phyloP scores from a whole-genome alignment of 495 filamentous ascomycete species.

The Hypoxylon lienhwacheense region DNA sequence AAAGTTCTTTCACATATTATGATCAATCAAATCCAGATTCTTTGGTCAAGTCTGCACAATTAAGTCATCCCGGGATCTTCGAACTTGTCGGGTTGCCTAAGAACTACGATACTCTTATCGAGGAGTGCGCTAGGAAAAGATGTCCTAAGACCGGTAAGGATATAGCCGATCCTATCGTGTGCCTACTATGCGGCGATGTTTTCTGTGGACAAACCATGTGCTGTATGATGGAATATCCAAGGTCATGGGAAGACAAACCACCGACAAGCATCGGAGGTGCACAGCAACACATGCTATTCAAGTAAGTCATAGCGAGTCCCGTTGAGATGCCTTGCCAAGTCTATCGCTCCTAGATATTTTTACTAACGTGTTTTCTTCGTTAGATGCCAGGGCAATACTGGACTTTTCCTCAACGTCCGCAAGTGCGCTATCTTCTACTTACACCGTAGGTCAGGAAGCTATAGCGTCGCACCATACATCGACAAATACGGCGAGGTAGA shows the following conservation, averaged over 20 bases:
- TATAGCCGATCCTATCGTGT: slow-evolving; percentile 83
- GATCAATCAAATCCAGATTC: slow-evolving; percentile 16
- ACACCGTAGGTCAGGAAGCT: slow-evolving; percentile 79
- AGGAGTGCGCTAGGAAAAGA: slow-evolving; percentile 79
- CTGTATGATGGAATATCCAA: slow-evolving; percentile 67
- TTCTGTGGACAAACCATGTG: slow-evolving; percentile 94
- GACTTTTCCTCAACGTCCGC: slow-evolving; percentile 92
- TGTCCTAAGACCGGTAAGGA: slow-evolving; percentile 92
- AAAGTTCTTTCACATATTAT: slow-evolving; percentile 22
- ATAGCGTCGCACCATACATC: slow-evolving; percentile 85
- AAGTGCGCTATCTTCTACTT: slow-evolving; percentile 90
- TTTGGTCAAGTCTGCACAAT: slow-evolving; percentile 43
- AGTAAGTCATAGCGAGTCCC: slow-evolving; percentile 58
- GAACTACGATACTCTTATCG: slow-evolving; percentile 89
- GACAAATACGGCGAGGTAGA: slow-evolving; percentile 95
- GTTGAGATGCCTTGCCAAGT: too few relatives aligned
- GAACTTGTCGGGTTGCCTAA: slow-evolving; percentile 91
- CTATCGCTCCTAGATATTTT: not conserved
- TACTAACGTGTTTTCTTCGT: slow-evolving; percentile 23
- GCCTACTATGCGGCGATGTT: slow-evolving; percentile 93
- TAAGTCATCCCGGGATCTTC: slow-evolving; percentile 87
- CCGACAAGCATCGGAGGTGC: slow-evolving; percentile 70
- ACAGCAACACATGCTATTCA: slow-evolving; percentile 77
- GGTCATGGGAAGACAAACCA: slow-evolving; percentile 38
- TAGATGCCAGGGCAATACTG: slow-evolving; percentile 86